These are phyloP conservation scores for Fusarium agapanthi DNA, from an alignment of 2,329 filamentous ascomycete species.

Conservation along the genomic window DNA sequence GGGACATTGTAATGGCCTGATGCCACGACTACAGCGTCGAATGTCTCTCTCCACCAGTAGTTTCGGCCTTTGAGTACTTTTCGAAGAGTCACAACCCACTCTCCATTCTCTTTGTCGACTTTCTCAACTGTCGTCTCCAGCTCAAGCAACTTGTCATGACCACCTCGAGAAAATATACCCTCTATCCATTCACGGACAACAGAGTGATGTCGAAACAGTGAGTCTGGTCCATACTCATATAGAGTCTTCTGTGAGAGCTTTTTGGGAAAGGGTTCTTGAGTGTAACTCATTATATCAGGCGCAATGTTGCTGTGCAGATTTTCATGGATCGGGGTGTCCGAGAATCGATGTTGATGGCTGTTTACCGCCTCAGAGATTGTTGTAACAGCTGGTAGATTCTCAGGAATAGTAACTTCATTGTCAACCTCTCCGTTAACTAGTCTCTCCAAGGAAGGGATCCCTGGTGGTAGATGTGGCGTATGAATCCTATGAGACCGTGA, in stretches of 20 bases:
- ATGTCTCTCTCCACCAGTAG: conserved; percentile 26
- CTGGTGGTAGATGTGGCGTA: conserved; percentile 5
- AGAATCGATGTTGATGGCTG: conserved; percentile 31
- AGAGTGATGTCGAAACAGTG: conserved; percentile 12
- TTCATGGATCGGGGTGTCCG: conserved; percentile 7
- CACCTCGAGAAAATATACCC: conserved; percentile 1
- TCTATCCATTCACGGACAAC: conserved; percentile 23
- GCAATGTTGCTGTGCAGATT: conserved; percentile 25
- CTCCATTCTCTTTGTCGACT: neutral
- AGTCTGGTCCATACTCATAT: conserved; percentile 1
- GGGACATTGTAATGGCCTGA: conserved; percentile 27
- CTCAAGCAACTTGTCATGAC: conserved; percentile 7
- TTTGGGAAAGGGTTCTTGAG: conserved; percentile 12
- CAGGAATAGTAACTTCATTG: conserved; percentile 11
- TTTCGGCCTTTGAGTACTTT: conserved; percentile 12
- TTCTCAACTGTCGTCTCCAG: conserved; percentile 10
- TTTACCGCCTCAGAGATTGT: conserved; percentile 28
- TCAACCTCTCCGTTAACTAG: conserved; percentile 24
- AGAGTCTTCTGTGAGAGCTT: conserved; percentile 1
- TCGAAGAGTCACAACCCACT: conserved; percentile 18
- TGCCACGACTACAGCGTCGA: conserved; percentile 27
- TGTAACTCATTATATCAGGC: conserved; percentile 21
- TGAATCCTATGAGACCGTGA: conserved; percentile 2
- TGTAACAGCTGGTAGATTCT: conserved; percentile 24
- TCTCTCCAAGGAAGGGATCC: conserved; percentile 1